Conservation (phyloP, 352 stramenopile genomes). For the Phytophthora nicotianae region DNA sequence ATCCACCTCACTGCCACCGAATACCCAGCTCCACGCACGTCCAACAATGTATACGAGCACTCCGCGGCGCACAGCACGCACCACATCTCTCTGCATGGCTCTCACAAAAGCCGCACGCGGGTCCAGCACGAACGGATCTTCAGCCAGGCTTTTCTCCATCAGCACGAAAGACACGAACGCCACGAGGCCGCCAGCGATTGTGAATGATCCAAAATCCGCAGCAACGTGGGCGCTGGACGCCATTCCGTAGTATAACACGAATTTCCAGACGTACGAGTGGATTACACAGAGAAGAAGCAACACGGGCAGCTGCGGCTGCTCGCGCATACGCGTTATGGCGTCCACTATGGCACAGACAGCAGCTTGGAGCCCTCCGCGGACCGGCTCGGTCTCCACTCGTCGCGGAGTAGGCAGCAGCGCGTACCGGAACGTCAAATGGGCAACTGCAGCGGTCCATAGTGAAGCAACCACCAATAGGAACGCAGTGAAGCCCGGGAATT, state of each 20-base stretch:
- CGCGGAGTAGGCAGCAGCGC: slow-evolving; percentile 47
- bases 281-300: slow-evolving; percentile 48
- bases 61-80: slow-evolving; percentile 50
- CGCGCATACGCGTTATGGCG: slow-evolving; percentile 30
- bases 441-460: slow-evolving; percentile 25
- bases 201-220: slow-evolving; percentile 42
- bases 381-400: slow-evolving; percentile 27
- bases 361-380: slow-evolving; percentile 39
- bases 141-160: slow-evolving; percentile 44
- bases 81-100: slow-evolving; percentile 45
- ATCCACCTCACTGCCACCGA: slow-evolving; percentile 5
- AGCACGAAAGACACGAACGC: slow-evolving; percentile 51
- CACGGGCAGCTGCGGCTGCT: slow-evolving; percentile 54
- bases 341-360: slow-evolving; percentile 44
- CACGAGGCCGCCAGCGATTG: slow-evolving; percentile 42
- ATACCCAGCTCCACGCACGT: slow-evolving; percentile 29
- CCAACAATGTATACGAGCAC: slow-evolving; percentile 45
- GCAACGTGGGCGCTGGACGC: slow-evolving; percentile 14
- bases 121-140: slow-evolving; percentile 62
- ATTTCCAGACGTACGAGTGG: slow-evolving; percentile 62
- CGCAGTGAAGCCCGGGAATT: slow-evolving; percentile 31
- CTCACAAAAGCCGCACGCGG: slow-evolving; percentile 42
- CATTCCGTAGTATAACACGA: slow-evolving; percentile 43
- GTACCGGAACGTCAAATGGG: slow-evolving; percentile 48
- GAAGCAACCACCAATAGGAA: slow-evolving; percentile 30